phyloP scores from a whole-genome alignment of 371 early-diverging fungal species.

The Zychaea mexicana region DNA sequence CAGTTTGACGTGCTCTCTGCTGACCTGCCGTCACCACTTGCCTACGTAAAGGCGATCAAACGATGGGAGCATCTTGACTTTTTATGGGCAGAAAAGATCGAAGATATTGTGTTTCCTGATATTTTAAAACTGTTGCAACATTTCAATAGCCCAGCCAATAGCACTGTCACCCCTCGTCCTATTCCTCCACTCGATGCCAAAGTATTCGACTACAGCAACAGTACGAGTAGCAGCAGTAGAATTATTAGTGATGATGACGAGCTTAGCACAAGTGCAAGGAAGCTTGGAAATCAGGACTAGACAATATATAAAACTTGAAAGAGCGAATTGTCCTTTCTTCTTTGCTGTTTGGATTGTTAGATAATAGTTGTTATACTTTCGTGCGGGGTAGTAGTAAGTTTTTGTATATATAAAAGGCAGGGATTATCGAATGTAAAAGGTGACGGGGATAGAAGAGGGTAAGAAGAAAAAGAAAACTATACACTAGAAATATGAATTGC shows the following conservation, averaged over 20 bases:
- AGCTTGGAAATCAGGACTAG: background rate
- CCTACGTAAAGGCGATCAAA: slow-evolving; percentile 63
- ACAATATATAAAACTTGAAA: too few species aligned
- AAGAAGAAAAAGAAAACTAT: background rate
- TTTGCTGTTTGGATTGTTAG: background rate
- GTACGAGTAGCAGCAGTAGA: background rate
- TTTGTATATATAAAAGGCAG: background rate
- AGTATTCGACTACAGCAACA: too few species aligned
- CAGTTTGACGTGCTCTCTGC: slow-evolving; percentile 67
- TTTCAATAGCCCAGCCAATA: slow-evolving; percentile 49
- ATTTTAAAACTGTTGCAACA: slow-evolving; percentile 37
- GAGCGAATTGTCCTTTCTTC: too few species aligned
- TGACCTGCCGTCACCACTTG: slow-evolving; percentile 58
- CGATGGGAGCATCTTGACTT: slow-evolving; percentile 85
- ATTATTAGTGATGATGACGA: background rate
- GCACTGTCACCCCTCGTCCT: too few species aligned
- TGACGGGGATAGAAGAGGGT: background rate
- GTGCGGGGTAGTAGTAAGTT: background rate
- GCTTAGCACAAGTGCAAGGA: background rate
- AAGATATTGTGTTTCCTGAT: slow-evolving; percentile 47
- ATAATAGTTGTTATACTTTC: too few species aligned
- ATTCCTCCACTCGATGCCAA: too few species aligned
- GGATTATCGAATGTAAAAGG: background rate
- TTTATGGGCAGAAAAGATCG: slow-evolving; percentile 73
- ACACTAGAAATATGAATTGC: slow-evolving; percentile 1